Base-by-base conservation (phyloP, 192 early-diverging fungal genomes). In the Coemansia sp. region DNA sequence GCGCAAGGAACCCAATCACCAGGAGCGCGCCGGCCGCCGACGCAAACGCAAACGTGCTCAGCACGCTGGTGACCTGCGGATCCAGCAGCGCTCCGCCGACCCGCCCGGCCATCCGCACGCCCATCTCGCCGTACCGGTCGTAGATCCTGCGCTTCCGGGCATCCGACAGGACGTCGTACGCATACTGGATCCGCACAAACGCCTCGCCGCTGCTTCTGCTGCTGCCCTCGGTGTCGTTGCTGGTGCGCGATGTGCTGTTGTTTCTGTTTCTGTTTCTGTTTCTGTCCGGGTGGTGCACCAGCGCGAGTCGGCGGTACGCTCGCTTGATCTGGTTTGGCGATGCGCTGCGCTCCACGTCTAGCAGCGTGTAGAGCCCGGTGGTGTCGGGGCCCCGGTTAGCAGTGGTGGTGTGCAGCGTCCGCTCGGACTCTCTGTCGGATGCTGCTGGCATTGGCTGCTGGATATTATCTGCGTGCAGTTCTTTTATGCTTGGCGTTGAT, bases 211-310 rank as follows among this genome's bases (percentile, higher is more conserved):
- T 67, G 59, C 93, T 83, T 23, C 79, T 89, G 41, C 86, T 87
- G 9, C 84, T 63, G 56, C 90, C 85, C 13, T 85, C 85, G 32
- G 86, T 86, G 56, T 18, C 39, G 23, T 13, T 58, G 39, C 56
- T 40, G 1, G 16, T 15, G 32, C 56, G 32, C 0, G 32, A 26
- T 41, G 32, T 6, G 11, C 56, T 37, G 56, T 23, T 23, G 52
- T 8, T 21, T 53, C 1, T 53, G 64, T 93, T 92, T 78, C 96
- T 93, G 83, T 98, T 96, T 52, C n/a, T n/a, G n/a, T n/a, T n/a
- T n/a, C n/a, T n/a, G n/a, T n/a, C n/a, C n/a, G 94, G 96, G 70
- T 99, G 96, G 79, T 94, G 89, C 67, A 87, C 79, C 16, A 99
- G 85, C 3, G 94, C 95, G 13, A 93, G 81, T 6, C 86, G 88